Conservation (phyloP, 768 basidiomycete genomes). For the Suillus luteus region DNA sequence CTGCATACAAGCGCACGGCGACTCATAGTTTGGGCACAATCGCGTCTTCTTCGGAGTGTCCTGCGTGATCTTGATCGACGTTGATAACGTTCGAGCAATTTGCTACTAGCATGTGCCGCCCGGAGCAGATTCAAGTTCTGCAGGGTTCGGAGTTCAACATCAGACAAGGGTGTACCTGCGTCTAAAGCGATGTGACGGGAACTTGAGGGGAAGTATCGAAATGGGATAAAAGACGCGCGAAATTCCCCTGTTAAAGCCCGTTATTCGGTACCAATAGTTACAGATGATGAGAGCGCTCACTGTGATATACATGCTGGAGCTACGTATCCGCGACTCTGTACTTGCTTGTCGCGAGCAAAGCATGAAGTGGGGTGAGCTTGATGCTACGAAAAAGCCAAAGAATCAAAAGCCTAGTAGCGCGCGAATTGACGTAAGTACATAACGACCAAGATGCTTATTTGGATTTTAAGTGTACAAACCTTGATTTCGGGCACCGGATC, state of each 20-base stretch:
- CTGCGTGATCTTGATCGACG: slow-evolving; percentile 57
- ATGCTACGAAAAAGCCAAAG: no score
- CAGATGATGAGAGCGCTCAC: no score
- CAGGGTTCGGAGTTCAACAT: not conserved
- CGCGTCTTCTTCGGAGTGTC: slow-evolving; percentile 35
- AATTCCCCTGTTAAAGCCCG: no score
- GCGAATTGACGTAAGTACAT: not conserved
- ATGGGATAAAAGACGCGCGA: no score
- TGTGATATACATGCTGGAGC: no score
- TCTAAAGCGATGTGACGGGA: slow-evolving; percentile 57
- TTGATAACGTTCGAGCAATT: slow-evolving; percentile 66
- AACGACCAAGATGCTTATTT: not conserved
- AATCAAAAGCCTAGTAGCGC: not conserved
- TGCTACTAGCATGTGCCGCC: slow-evolving; percentile 51
- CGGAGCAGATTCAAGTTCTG: slow-evolving; percentile 57
- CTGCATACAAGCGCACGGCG: not conserved
- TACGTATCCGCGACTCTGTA: no score
- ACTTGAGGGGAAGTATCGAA: slow-evolving; percentile 39
- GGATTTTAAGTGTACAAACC: not conserved
- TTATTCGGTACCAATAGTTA: no score
- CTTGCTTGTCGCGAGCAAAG: no score
- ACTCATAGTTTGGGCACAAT: no score
- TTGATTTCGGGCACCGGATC: slow-evolving; percentile 1
- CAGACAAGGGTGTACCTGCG: slow-evolving; percentile 31
- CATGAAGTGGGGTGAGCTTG: no score